phyloP scores from a whole-genome alignment of 768 basidiomycete species.

The Tulasnella sp. region DNA sequence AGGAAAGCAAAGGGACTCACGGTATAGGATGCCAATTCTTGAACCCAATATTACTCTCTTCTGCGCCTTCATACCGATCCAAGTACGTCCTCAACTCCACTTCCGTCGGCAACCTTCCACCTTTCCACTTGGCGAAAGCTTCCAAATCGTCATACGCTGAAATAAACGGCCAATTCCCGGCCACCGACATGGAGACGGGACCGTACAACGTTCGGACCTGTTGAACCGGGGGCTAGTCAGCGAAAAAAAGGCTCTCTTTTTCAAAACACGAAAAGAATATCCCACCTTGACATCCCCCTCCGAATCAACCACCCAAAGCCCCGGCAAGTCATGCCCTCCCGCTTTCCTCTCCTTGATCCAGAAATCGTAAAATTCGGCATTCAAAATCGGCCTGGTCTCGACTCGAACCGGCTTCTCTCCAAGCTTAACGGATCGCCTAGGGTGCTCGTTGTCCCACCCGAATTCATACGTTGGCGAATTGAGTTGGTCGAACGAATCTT shows the following conservation, averaged over 20 bases:
- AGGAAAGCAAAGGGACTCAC: constrained; percentile 41
- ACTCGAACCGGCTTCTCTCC: constrained; percentile 53
- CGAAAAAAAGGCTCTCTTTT: too few species aligned
- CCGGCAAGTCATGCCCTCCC: constrained; percentile 45
- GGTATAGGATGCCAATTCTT: constrained; percentile 90
- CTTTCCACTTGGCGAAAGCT: constrained; percentile 72
- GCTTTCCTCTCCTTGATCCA: constrained; percentile 41
- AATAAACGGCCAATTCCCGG: constrained; percentile 78
- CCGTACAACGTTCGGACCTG: constrained; percentile 85
- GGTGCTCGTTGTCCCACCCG: constrained; percentile 95
- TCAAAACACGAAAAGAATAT: too few species aligned
- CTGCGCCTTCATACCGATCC: constrained; percentile 64
- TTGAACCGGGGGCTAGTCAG: too few species aligned
- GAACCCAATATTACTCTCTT: constrained; percentile 79
- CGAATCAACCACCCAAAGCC: constrained; percentile 60
- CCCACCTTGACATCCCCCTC: constrained; percentile 43
- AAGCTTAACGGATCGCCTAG: constrained; percentile 53
- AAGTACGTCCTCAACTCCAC: constrained; percentile 75
- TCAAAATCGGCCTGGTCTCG: constrained; percentile 80
- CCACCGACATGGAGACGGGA: constrained; percentile 66
- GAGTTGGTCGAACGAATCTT: constrained; percentile 40
- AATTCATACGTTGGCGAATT: constrained; percentile 49
- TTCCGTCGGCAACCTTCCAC: constrained; percentile 91
- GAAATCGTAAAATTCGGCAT: constrained; percentile 73
- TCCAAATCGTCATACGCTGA: constrained; percentile 72